Evolutionary conservation across 1,284 basidiomycete genomes (phyloP).

Genomic region (Apiotrichum gamsii): DNA sequence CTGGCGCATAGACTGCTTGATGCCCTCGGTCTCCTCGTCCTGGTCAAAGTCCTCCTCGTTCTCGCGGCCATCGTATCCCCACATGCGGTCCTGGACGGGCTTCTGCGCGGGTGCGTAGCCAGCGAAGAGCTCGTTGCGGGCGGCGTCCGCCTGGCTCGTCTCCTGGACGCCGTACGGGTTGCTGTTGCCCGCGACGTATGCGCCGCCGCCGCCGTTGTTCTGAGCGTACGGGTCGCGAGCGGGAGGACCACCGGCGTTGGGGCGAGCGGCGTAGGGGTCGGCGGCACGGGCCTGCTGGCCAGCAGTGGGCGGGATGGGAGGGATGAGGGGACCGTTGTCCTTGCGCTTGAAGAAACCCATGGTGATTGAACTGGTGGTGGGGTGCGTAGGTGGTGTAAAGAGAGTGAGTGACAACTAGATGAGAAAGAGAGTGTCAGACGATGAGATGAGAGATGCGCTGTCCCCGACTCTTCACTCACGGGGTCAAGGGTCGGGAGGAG

Average conservation of each 20-base stretch:
- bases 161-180: conserved; percentile 49
- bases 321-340: conserved; percentile 59
- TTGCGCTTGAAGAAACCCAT: conserved; percentile 72
- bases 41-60: conserved; percentile 62
- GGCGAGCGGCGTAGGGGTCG: conserved; percentile 38
- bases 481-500: too few relatives aligned
- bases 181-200: conserved; percentile 20
- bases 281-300: conserved; percentile 31
- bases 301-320: conserved; percentile 48
- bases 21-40: conserved; percentile 93
- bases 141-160: conserved; percentile 49
- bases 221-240: conserved; percentile 26
- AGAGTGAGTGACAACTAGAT: too few relatives aligned
- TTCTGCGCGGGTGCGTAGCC: conserved; percentile 14
- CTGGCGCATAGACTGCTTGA: conserved; percentile 86
- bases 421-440: too few relatives aligned
- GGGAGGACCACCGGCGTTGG: not conserved
- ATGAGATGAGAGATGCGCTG: too few relatives aligned
- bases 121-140: conserved; percentile 57
- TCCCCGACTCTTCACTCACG: too few relatives aligned
- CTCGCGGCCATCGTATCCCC: conserved; percentile 44
- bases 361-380: conserved; percentile 28
- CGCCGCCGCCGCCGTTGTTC: conserved; percentile 29
- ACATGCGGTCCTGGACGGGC: conserved; percentile 52
- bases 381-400: too few relatives aligned